These are phyloP conservation scores for Kwoniella sp. DNA, from an alignment of 768 basidiomycete genomes.

Conservation along the genomic window DNA sequence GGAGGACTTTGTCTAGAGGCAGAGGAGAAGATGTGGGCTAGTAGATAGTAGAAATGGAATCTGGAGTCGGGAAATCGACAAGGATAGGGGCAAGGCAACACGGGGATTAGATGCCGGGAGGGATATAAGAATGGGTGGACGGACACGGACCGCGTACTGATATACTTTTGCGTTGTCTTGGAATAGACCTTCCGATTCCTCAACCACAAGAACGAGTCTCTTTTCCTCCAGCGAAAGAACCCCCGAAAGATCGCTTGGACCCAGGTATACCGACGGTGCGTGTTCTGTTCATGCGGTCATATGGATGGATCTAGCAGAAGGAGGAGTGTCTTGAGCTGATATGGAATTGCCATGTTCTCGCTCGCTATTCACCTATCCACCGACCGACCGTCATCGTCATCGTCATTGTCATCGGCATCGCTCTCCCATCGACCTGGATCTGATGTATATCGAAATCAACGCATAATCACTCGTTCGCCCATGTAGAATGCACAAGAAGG, in stretches of 20 bases:
- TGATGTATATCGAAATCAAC: no score
- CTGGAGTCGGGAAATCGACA: not conserved
- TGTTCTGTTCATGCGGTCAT: not conserved
- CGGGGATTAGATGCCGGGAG: not conserved
- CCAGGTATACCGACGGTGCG: conserved; percentile 54
- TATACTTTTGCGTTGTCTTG: not conserved
- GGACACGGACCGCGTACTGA: no score
- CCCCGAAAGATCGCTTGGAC: conserved; percentile 99
- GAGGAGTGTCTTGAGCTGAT: not conserved
- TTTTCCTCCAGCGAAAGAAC: conserved; percentile 99
- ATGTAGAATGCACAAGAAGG: conserved; percentile 94
- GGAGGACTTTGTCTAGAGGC: no score
- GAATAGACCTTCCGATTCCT: conserved; percentile 91
- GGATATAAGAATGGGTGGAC: not conserved
- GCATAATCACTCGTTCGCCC: no score
- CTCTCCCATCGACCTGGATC: no score
- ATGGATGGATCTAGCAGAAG: not conserved
- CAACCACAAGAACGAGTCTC: conserved; percentile 86
- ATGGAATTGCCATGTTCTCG: no score
- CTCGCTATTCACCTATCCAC: no score
- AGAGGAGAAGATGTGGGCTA: no score
- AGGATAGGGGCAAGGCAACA: not conserved
- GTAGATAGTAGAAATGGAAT: no score
- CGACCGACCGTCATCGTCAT: not conserved
- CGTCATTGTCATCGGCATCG: no score